Conservation (phyloP, 352 stramenopile species). For the Phytophthora hybrid region DNA sequence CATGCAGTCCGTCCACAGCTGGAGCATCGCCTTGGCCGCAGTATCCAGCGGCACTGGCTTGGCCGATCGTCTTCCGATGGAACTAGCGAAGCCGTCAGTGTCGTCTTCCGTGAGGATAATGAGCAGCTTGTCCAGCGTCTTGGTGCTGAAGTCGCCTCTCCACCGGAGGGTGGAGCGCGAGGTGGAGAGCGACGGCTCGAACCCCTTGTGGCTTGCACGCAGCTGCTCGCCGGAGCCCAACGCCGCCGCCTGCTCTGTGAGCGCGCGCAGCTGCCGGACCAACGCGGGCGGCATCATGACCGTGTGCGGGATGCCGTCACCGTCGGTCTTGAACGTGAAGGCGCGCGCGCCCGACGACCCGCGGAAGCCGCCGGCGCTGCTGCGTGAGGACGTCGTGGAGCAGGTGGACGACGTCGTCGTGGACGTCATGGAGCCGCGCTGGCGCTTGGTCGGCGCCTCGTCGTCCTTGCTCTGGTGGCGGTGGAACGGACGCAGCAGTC, state of each 20-base stretch:
- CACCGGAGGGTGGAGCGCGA: slow-evolving; percentile 26
- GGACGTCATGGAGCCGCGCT: slow-evolving; percentile 31
- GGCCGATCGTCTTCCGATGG: slow-evolving; percentile 40
- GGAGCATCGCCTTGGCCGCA: slow-evolving; percentile 53
- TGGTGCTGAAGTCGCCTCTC: slow-evolving; percentile 39
- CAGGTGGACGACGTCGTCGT: slow-evolving; percentile 36
- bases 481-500: slow-evolving; percentile 54
- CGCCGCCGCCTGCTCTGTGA: slow-evolving; percentile 39
- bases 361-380: slow-evolving; percentile 24
- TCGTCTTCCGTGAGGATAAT: slow-evolving; percentile 50
- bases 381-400: slow-evolving; percentile 39
- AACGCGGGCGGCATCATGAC: slow-evolving; percentile 48
- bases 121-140: slow-evolving; percentile 47
- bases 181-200: slow-evolving; percentile 18
- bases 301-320: slow-evolving; percentile 24
- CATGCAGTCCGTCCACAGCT: slow-evolving; percentile 68
- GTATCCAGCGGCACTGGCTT: slow-evolving; percentile 46
- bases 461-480: slow-evolving; percentile 26
- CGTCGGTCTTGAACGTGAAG: slow-evolving; percentile 33
- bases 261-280: slow-evolving; percentile 44
- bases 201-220: slow-evolving; percentile 30
- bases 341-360: slow-evolving; percentile 10
- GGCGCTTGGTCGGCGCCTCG: slow-evolving; percentile 19
- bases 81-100: slow-evolving; percentile 34
- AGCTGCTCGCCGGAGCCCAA: slow-evolving; percentile 30